These are phyloP conservation scores for Pholiota adiposa DNA, from an alignment of 1,284 basidiomycete genomes.

Conservation along the genomic window DNA sequence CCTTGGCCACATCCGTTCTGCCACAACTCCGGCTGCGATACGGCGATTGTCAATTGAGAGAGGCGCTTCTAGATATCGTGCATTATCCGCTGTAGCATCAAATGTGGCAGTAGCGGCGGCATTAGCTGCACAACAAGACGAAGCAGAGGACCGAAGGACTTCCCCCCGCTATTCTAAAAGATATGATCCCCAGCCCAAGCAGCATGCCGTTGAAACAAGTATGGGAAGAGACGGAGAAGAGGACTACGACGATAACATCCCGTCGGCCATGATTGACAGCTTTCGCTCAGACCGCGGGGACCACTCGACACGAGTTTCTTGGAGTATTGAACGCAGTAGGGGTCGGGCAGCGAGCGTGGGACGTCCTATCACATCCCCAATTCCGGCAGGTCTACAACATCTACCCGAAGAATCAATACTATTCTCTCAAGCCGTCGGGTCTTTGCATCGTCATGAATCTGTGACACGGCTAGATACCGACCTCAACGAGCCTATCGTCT, in stretches of 20 bases:
- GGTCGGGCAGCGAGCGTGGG: conserved; percentile 47
- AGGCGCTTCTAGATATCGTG: conserved; percentile 63
- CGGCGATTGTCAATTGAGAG: conserved; percentile 54
- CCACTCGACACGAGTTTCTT: conserved; percentile 61
- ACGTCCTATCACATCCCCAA: conserved; percentile 28
- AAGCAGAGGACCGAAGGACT: conserved; percentile 29
- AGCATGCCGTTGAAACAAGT: conserved; percentile 21
- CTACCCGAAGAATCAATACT: conserved; percentile 12
- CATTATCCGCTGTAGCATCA: conserved; percentile 66
- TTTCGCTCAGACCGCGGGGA: conserved; percentile 69
- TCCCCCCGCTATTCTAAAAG: conserved; percentile 16
- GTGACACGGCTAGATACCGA: neutral
- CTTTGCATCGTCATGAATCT: neutral
- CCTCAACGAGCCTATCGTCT: conserved; percentile 17
- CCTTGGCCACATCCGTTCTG: conserved; percentile 42
- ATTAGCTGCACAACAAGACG: conserved; percentile 63
- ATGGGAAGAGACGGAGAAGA: conserved; percentile 49
- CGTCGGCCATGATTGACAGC: conserved; percentile 65
- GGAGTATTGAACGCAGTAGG: conserved; percentile 64
- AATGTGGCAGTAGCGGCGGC: conserved; percentile 71
- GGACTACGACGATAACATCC: conserved; percentile 54
- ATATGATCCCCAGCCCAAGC: conserved; percentile 26
- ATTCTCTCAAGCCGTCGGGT: conserved; percentile 7
- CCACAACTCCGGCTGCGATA: conserved; percentile 43
- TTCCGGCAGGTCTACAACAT: conserved; percentile 37